Evolutionary conservation across 192 early-diverging fungal species (phyloP), one percentile per base, ranked within the genome.

Genomic region (Phycomyces nitens): DNA sequence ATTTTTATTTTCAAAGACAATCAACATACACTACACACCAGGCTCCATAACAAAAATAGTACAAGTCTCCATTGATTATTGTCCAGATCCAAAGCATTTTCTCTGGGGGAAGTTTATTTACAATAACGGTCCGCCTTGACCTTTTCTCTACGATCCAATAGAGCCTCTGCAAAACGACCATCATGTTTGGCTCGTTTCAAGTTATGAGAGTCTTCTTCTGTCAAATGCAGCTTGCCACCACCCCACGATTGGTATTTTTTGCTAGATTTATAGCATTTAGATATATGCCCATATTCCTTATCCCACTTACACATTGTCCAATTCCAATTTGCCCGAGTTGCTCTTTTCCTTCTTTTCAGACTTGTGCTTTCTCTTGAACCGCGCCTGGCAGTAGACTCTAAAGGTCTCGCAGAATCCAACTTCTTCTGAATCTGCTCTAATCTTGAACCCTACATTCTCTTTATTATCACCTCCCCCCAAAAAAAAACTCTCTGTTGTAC

Each of bases 81-180:
- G 2, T 34, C 29, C 7, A 34, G 29, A 34, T 34, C 29, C 29
- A 34, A 34, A 34, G 29, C 29, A 34, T 34, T 34, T 34, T 34
- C 7, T 34, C 7, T 34, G 2, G 3, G n/a, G 29, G 2, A 34
- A 5, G 29, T 34, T 80, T 71, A 91, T 74, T 91, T 91, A 76
- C 90, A 91, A 64, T 90, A 89, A 41, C 89, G 88, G 75, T 94
- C 92, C 14, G 86, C 83, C 60, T 94, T 94, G 22, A 92, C 70
- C 75, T 93, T 93, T 62, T 82, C 83, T 49, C 92, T 74, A 24
- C 92, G 84, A 79, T 93, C 89, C 44, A 94, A 64, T 23, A 94
- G 60, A 20, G 88, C 80, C 68, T 94, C 92, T 43, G 88, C 79
- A 60, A 92, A 71, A 0, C 72, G 81, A 9, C 92, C 92, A 57